A percentile compares a stretch with the other conserved stretches of the same genome.
Conservation (phyloP, 2,329 filamentous ascomycete genomes). For the Pleomassaria siparia region DNA sequence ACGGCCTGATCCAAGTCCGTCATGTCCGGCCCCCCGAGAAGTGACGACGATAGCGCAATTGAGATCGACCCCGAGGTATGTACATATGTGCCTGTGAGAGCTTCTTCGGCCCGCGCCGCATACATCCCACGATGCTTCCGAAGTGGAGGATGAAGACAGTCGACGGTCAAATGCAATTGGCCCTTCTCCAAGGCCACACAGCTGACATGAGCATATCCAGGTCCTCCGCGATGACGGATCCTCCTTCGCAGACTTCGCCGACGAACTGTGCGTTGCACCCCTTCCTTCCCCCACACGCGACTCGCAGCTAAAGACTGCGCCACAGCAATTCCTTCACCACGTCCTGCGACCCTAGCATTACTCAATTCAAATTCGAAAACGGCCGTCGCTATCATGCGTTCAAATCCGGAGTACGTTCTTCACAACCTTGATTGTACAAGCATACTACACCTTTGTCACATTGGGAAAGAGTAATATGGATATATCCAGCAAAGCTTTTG, state of each 20-base stretch:
- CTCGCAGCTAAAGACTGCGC: not conserved
- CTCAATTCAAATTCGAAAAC: conserved; percentile 22
- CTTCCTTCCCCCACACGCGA: not conserved
- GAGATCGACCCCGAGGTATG: conserved; percentile 8
- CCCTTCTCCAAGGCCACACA: not conserved
- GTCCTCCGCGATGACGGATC: conserved; percentile 16
- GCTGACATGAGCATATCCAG: conserved; percentile 6
- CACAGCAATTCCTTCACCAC: conserved; percentile 17
- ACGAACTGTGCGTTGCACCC: conserved; percentile 14
- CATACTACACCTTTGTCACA: too few relatives aligned
- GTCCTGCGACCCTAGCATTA: conserved; percentile 12
- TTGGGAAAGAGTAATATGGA: too few relatives aligned
- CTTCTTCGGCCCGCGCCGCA: conserved; percentile 1
- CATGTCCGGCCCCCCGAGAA: conserved; percentile 4
- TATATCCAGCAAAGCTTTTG: too few relatives aligned
- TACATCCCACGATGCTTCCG: not conserved
- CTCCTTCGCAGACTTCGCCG: conserved; percentile 16
- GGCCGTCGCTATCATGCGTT: conserved; percentile 31
- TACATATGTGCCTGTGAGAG: not conserved
- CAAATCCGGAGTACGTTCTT: conserved; percentile 25
- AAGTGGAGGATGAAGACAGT: too few relatives aligned
- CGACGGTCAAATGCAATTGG: not conserved
- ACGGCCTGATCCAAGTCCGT: too few relatives aligned
- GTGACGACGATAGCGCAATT: conserved; percentile 5
- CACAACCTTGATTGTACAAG: too few relatives aligned